Conservation (phyloP, 2,329 filamentous ascomycete genomes). For the Phoma sp. region DNA sequence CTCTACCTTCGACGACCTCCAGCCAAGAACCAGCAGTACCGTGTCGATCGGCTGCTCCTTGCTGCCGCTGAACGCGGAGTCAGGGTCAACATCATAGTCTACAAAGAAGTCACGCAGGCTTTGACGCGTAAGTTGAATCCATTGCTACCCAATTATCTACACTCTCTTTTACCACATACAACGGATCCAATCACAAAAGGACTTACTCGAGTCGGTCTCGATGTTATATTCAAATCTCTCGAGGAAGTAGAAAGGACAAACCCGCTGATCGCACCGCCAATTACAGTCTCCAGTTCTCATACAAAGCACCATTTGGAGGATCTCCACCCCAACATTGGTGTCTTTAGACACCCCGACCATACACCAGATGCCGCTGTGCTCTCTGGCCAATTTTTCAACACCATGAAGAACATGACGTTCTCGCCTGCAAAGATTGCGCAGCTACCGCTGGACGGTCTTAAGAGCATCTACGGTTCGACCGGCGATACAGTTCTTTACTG, state of each 20-base stretch:
- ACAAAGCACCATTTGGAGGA: conserved; percentile 80
- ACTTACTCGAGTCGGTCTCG: conserved; percentile 51
- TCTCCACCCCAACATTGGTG: conserved; percentile 82
- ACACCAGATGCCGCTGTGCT: conserved; percentile 74
- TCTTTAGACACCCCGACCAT: conserved; percentile 92
- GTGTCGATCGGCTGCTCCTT: conserved; percentile 81
- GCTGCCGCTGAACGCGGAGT: conserved; percentile 85
- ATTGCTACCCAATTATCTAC: conserved; percentile 51
- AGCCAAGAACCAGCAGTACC: conserved; percentile 79
- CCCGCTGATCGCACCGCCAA: conserved; percentile 52
- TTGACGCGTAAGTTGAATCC: conserved; percentile 71
- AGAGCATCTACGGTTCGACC: conserved; percentile 79
- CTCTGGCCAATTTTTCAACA: conserved; percentile 62
- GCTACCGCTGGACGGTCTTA: conserved; percentile 74
- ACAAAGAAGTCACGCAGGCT: conserved; percentile 83
- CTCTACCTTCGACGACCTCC: conserved; percentile 85
- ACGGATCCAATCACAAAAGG: conserved; percentile 51
- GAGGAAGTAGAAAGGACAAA: conserved; percentile 54
- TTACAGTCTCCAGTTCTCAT: conserved; percentile 69
- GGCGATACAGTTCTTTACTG: conserved; percentile 86
- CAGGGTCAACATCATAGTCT: conserved; percentile 83
- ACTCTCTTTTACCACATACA: conserved; percentile 51
- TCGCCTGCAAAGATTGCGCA: conserved; percentile 64
- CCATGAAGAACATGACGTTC: conserved; percentile 62
- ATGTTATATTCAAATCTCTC: conserved; percentile 54